Evolutionary conservation across 176 grass and related monocot species (phyloP).

Genomic region (Musa troglodytarum): DNA sequence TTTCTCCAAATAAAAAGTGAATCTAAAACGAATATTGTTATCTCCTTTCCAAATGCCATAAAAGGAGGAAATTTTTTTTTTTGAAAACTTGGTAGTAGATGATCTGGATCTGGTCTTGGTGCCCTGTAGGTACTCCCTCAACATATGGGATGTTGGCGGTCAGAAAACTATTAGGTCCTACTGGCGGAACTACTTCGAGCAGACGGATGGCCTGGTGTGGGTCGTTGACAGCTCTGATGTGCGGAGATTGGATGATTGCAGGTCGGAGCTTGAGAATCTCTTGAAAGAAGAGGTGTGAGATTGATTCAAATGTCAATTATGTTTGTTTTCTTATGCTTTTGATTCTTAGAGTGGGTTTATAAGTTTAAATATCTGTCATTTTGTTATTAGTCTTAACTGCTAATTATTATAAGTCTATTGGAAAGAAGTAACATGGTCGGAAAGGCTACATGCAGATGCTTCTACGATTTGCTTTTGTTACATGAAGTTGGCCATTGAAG

Average conservation of each 20-base stretch:
- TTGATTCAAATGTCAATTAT: background rate
- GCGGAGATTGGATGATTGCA: constrained; percentile 69
- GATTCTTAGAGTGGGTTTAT: background rate
- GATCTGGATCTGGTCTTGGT: background rate
- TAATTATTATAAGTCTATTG: background rate
- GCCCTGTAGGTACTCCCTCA: constrained; percentile 52
- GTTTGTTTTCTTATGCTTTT: background rate
- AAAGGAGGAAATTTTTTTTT: background rate
- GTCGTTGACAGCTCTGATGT: constrained; percentile 85
- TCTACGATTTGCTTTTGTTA: too few species aligned
- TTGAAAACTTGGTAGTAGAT: background rate
- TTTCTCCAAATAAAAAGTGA: too few species aligned
- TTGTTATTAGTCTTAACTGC: background rate
- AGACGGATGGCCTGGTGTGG: constrained; percentile 85
- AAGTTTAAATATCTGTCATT: background rate
- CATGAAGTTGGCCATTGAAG: too few species aligned
- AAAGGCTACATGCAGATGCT: too few species aligned
- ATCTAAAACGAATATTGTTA: too few species aligned
- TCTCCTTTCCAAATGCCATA: too few species aligned
- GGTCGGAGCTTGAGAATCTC: constrained; percentile 80
- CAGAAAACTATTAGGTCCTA: constrained; percentile 90
- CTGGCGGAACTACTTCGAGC: constrained; percentile 97
- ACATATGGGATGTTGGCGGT: constrained; percentile 88
- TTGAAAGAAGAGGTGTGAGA: constrained; percentile 78
- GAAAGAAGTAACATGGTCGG: too few species aligned